Evolutionary conservation across 108 stramenopile genomes (phyloP).

Genomic region (Craspedostauros australis): DNA sequence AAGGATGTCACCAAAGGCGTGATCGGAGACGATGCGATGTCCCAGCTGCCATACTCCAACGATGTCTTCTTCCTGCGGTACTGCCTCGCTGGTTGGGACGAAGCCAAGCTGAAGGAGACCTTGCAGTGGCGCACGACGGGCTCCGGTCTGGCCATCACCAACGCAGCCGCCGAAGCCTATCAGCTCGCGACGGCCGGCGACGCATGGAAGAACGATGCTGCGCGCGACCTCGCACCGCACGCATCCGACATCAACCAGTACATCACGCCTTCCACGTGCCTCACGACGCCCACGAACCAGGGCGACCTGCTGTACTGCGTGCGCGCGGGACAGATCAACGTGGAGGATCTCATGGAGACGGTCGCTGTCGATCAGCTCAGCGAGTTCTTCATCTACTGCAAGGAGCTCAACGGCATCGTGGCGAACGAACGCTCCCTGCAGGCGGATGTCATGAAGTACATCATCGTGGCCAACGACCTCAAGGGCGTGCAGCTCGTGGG

Average conservation of each 20-base stretch:
- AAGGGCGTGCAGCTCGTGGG: constrained; percentile 59
- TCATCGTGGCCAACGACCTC: constrained; percentile 72
- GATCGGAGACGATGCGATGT: constrained; percentile 2
- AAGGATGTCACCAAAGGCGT: constrained; percentile 22
- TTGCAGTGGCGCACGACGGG: constrained; percentile 46
- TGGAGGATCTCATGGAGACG: constrained; percentile 51
- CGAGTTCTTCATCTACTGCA: constrained; percentile 74
- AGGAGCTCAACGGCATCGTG: constrained; percentile 66
- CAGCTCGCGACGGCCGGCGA: constrained; percentile 24
- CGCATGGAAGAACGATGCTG: constrained; percentile 72
- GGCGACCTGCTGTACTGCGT: constrained; percentile 74
- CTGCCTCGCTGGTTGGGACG: constrained; percentile 32
- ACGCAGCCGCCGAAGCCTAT: constrained; percentile 48
- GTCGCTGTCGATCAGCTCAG: constrained; percentile 50
- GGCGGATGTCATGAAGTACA: constrained; percentile 35
- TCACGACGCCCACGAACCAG: constrained; percentile 45
- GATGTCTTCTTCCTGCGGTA: constrained; percentile 75
- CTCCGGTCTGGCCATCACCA: constrained; percentile 48
- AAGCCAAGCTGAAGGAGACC: constrained; percentile 28
- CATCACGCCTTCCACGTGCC: constrained; percentile 30
- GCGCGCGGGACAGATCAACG: constrained; percentile 81
- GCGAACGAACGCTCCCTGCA: constrained; percentile 55
- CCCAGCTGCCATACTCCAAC: constrained; percentile 28
- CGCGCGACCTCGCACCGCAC: constrained; percentile 48
- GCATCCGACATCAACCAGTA: constrained; percentile 35